These are phyloP conservation scores for Penicillium flavigenum DNA, from an alignment of 495 filamentous ascomycete genomes.

Conservation along the genomic window DNA sequence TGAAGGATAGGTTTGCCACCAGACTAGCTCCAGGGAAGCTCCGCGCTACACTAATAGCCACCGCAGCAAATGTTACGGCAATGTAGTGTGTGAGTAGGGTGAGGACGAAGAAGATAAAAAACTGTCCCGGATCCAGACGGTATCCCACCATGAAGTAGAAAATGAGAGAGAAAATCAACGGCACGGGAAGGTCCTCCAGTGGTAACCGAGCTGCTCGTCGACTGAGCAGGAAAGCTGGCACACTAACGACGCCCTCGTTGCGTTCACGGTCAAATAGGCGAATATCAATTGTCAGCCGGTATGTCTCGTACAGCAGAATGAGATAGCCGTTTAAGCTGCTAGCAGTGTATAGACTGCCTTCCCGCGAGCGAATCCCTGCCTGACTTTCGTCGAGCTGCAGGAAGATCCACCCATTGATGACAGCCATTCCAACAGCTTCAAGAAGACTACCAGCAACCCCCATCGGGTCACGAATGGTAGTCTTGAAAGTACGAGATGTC, in stretches of 20 bases:
- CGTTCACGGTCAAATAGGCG: constrained; percentile 71
- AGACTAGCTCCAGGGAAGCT: constrained; percentile 62
- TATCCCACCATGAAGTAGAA: constrained; percentile 79
- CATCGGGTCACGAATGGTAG: constrained; percentile 69
- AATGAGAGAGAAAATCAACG: constrained; percentile 63
- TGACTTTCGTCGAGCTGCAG: constrained; percentile 56
- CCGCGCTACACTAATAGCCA: constrained; percentile 58
- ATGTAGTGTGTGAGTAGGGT: constrained; percentile 65
- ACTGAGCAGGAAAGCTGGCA: constrained; percentile 63
- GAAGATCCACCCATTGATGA: constrained; percentile 72
- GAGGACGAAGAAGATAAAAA: constrained; percentile 67
- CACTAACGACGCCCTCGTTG: constrained; percentile 67
- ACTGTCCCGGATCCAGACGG: constrained; percentile 55
- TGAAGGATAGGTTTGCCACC: constrained; percentile 67
- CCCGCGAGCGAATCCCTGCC: constrained; percentile 57
- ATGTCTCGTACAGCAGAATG: constrained; percentile 70
- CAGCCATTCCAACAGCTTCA: constrained; percentile 63
- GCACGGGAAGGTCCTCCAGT: constrained; percentile 67
- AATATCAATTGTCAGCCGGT: constrained; percentile 67
- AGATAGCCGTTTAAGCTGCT: constrained; percentile 70
- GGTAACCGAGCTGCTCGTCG: constrained; percentile 62
- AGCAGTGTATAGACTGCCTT: constrained; percentile 68
- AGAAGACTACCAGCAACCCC: constrained; percentile 64
- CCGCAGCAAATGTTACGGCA: constrained; percentile 59
- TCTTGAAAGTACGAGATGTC: constrained; percentile 62